Percentiles rank a stretch among this genome's conserved stretches.
Evolutionary conservation across 75 land plant species (phyloP).

Genomic region (Isoetes taiwanensis): DNA sequence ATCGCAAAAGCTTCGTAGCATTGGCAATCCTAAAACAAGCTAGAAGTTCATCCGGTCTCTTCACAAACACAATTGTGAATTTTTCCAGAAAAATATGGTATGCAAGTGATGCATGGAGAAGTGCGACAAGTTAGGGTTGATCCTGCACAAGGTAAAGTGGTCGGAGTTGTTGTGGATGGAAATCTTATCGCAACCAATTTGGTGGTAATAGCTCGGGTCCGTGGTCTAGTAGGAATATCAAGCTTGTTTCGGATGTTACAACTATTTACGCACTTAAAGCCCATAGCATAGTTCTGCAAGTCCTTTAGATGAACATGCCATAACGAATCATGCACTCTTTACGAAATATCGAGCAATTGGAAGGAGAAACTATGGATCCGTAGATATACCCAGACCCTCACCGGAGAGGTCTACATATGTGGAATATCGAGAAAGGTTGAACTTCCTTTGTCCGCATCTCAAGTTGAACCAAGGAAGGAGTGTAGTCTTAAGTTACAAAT

Average conservation of each 20-base stretch:
- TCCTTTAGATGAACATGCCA: constrained; percentile 38
- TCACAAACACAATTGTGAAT: too few species aligned
- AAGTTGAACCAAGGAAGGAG: constrained; percentile 33
- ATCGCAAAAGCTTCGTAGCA: too few species aligned
- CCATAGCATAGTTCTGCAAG: constrained; percentile 74
- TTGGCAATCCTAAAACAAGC: too few species aligned
- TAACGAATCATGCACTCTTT: constrained; percentile 71
- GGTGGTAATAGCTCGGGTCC: constrained; percentile 82
- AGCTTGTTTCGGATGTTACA: constrained; percentile 37
- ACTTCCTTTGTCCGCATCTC: constrained; percentile 57
- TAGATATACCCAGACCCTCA: constrained; percentile 85
- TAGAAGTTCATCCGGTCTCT: too few species aligned
- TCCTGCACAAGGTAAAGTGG: constrained; percentile 9
- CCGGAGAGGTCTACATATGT: constrained; percentile 89
- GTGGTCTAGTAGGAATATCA: constrained; percentile 43
- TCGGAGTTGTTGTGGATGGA: constrained; percentile 41
- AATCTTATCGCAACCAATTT: constrained; percentile 33
- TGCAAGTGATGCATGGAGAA: too few species aligned
- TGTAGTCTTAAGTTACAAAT: constrained; percentile 48
- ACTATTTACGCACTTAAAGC: constrained; percentile 62
- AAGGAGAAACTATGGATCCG: constrained; percentile 55
- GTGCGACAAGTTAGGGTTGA: too few species aligned
- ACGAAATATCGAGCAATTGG: constrained; percentile 45
- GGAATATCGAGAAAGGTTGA: constrained; percentile 65
- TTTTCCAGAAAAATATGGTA: too few species aligned